A percentile compares a stretch with the other conserved stretches of the same genome.
Conservation (phyloP, 2,329 filamentous ascomycete genomes). For the Penicillium concentricum region DNA sequence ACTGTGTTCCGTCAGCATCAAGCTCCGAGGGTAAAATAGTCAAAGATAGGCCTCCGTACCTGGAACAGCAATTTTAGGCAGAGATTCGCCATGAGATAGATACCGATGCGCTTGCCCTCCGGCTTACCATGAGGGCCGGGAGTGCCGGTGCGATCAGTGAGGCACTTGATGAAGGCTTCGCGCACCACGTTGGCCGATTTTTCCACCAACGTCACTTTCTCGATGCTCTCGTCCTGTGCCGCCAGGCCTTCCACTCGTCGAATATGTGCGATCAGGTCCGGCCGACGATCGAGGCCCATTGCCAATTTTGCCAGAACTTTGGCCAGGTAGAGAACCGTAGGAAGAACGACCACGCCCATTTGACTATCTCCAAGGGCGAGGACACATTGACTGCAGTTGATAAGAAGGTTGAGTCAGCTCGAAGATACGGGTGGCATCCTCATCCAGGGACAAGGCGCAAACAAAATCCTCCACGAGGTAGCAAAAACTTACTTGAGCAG, state of each 20-base stretch:
- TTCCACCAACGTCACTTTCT: slow-evolving; percentile 77
- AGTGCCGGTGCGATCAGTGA: slow-evolving; percentile 73
- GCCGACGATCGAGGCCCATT: slow-evolving; percentile 77
- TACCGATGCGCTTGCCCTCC: slow-evolving; percentile 80
- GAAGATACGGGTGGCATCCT: background rate
- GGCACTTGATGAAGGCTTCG: slow-evolving; percentile 84
- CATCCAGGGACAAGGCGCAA: background rate
- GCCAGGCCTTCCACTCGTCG: slow-evolving; percentile 39
- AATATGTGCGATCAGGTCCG: slow-evolving; percentile 71
- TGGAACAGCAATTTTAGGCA: slow-evolving; percentile 86
- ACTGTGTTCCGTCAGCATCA: slow-evolving; percentile 49
- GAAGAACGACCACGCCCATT: slow-evolving; percentile 77
- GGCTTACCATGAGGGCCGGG: slow-evolving; percentile 62
- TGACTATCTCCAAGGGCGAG: slow-evolving; percentile 77
- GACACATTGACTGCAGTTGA: slow-evolving; percentile 66
- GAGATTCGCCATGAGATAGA: slow-evolving; percentile 89
- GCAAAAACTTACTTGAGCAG: slow-evolving; percentile 66
- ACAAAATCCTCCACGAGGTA: background rate
- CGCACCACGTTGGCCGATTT: slow-evolving; percentile 85
- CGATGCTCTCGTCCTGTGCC: slow-evolving; percentile 61
- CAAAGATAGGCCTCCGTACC: slow-evolving; percentile 45
- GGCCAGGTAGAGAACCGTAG: slow-evolving; percentile 79
- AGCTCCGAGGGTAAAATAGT: background rate
- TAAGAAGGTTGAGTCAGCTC: slow-evolving; percentile 3
- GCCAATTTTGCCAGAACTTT: slow-evolving; percentile 78